Conservation (phyloP, 768 basidiomycete genomes). For the Mycena rosella region DNA sequence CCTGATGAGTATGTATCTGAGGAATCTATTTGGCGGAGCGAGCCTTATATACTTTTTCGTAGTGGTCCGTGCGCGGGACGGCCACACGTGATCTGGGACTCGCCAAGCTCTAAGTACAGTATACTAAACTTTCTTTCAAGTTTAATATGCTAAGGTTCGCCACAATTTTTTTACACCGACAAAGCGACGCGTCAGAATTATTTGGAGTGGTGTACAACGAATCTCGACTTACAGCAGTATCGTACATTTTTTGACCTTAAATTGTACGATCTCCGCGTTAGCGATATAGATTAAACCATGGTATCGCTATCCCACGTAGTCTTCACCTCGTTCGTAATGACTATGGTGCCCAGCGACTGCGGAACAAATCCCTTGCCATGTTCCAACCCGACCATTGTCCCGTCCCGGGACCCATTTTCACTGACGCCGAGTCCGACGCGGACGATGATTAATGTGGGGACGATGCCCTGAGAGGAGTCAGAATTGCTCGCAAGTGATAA, state of each 20-base stretch:
- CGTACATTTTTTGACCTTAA: too few relatives aligned
- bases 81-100: conserved; percentile 21
- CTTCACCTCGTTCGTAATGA: not conserved
- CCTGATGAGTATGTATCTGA: too few relatives aligned
- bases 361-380: not conserved
- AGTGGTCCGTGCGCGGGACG: conserved; percentile 53
- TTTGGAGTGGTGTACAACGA: too few relatives aligned
- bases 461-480: conserved; percentile 42
- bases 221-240: too few relatives aligned
- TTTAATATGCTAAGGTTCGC: too few relatives aligned
- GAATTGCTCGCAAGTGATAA: not conserved
- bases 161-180: too few relatives aligned
- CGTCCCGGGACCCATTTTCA: not conserved
- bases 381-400: not conserved
- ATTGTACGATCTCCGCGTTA: too few relatives aligned
- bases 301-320: conserved; percentile 23
- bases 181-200: too few relatives aligned
- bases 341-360: conserved; percentile 1
- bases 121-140: too few relatives aligned
- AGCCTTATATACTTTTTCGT: conserved; percentile 48
- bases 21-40: conserved; percentile 42
- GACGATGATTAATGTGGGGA: conserved; percentile 50
- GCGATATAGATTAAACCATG: conserved; percentile 5
- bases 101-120: too few relatives aligned
- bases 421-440: conserved; percentile 45